Evolutionary conservation across 2,329 filamentous ascomycete species (phyloP).

Genomic region (Cercospora sp.): DNA sequence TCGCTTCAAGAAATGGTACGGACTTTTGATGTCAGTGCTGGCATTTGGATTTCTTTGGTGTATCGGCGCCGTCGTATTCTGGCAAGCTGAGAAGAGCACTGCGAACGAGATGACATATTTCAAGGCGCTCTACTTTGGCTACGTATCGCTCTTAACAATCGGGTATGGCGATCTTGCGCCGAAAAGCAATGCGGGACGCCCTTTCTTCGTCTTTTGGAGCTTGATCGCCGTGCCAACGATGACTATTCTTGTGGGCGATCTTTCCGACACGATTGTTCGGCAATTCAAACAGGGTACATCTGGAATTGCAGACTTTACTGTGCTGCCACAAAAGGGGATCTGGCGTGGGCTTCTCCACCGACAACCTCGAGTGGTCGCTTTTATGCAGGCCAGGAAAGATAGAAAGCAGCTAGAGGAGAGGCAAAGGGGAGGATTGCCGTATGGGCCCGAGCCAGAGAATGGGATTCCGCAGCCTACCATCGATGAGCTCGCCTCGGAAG

Average conservation of each 20-base stretch:
- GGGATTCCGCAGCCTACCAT: constrained; percentile 36
- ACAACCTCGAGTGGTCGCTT: constrained; percentile 47
- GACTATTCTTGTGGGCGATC: constrained; percentile 81
- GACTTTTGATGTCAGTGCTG: constrained; percentile 65
- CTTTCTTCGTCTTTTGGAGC: constrained; percentile 94
- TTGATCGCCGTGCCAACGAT: constrained; percentile 82
- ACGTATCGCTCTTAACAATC: constrained; percentile 78
- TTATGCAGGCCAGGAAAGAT: constrained; percentile 41
- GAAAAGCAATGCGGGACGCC: constrained; percentile 72
- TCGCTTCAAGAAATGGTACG: constrained; percentile 70
- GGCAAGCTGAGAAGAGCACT: constrained; percentile 55
- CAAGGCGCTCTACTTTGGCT: constrained; percentile 80
- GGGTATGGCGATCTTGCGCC: constrained; percentile 83
- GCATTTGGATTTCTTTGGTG: constrained; percentile 78
- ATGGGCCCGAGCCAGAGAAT: constrained; percentile 39
- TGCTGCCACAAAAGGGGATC: constrained; percentile 62
- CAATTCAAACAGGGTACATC: constrained; percentile 64
- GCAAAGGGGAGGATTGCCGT: constrained; percentile 50
- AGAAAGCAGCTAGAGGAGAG: constrained; percentile 39
- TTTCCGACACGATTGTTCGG: constrained; percentile 77
- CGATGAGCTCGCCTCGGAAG: constrained; percentile 49
- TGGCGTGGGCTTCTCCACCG: constrained; percentile 54
- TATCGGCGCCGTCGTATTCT: constrained; percentile 75
- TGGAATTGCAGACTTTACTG: constrained; percentile 62
- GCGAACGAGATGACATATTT: constrained; percentile 68